Evolutionary conservation across 768 basidiomycete species (phyloP), one percentile per base, ranked within the genome.

Genomic region (Gyrodon lividus): DNA sequence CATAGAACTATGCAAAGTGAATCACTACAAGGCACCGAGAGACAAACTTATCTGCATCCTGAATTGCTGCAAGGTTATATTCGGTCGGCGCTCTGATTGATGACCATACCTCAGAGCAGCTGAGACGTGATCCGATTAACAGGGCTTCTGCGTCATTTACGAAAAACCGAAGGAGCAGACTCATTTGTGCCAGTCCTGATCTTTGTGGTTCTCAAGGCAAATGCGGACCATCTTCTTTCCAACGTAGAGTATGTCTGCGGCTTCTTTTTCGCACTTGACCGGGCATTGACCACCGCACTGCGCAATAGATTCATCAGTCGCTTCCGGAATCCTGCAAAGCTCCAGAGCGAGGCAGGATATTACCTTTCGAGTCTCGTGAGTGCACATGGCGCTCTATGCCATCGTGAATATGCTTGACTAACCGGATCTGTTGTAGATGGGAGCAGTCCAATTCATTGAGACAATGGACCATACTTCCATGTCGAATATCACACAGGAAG

Each of bases 61-160:
- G 44, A 99, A 99, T 65, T 90, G 85, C 69, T 99, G 95, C 83
- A 99, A 99, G 74, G 93, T 99, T 69, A 98, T 99, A 60, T 98
- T 97, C 63, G 97, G 96, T 94, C 57, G 54, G 87, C 7, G 70
- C 23, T 12, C 33, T 41, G 56, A 33, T 59, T 46, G 48, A 47
- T 52, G 35, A 35, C 44, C 9, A n/a, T 43, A 40, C 48, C 46
- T 50, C 44, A 34, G 16, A 46, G 14, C 34, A 43, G 19, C 44
- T 47, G 20, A 42, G 43, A 19, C 28, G 38, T 39, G 16, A 38
- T 35, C 54, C 13, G 8, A 38, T 39, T 0, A 0, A 13, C 61
- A 97, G 94, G 95, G 40, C 73, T 98, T 26, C 88, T 99, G 50
- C 82, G 94, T 52, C 94, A 98, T 73, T 67, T 92, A 54, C 81